Evolutionary conservation across 83 land plant species (phyloP), one percentile per base, ranked within the genome.

Genomic region (Picea abies): DNA sequence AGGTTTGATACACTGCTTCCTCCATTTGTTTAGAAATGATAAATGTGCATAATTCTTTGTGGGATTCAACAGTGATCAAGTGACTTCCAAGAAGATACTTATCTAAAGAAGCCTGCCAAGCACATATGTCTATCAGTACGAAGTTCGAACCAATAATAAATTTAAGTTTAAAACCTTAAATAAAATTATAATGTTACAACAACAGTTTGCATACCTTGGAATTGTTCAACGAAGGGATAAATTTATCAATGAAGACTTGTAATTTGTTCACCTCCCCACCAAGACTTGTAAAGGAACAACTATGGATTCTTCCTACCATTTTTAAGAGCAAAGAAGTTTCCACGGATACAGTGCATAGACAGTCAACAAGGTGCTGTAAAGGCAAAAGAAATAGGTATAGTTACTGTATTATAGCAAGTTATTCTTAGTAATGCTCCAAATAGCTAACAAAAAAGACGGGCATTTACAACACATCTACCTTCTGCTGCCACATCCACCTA

Each of bases 401-500:
- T 23, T 63, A 41, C 22, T 49, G 16, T 16, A 60, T 14, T 78
- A 35, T 6, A 35, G 39, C 71, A 9, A 0, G 4, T 32, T 39
- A 5, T 4, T 39, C 41, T 39, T 71, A 39, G 49, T 19, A 71
- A 39, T 26, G 47, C 47, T 16, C 12, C 17, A 4, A 70, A 70
- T 17, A 17, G 41, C 35, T 17, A 70, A 37, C 75, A 35, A 26
- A 76, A 76, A 76, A 10, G 49, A 23, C 20, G 16, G 17, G n/a
- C 17, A 76, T 49, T 56, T 72, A 23, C 63, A 58, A 44, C 12
- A 80, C 64, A 39, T 60, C 49, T 81, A 89, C 95, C 93, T 93
- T 91, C 64, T 91, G 95, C n/a, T 85, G 65, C 91, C 93, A 91
- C 90, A 93, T 84, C 83, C 84, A 89, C 76, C 63, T 79, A 61